Evolutionary conservation across 768 basidiomycete genomes (phyloP), one percentile per base, ranked within the genome.

Genomic region (Termitomyces sp.): DNA sequence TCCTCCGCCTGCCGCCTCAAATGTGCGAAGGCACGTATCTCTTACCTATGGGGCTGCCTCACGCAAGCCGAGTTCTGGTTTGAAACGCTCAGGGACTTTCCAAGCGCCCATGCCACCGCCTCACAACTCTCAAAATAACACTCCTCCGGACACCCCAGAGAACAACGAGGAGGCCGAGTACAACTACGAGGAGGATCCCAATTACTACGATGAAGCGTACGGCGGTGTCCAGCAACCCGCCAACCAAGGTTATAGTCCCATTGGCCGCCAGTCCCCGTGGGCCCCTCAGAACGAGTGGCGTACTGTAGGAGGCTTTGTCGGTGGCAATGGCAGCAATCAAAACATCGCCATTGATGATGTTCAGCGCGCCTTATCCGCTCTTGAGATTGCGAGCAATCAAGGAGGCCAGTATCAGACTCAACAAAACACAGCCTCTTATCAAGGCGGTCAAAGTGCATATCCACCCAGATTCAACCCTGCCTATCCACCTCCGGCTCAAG

Each of bases 11-110:
- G 79, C 82, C n/a, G 81, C 74, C 48, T 82, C 87, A 0, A 82
- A 81, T 50, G 89, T 94, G 30, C 86, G 92, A 43, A 80, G 92
- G 59, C 89, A 93, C 70, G 87, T 88, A 58, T 90, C 88, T 57
- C 80, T 93, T 51, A 93, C 87, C 28, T 85, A 89, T 64, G 86
- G 88, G 32, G 80, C 84, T 18, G 80, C 76, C 50, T 77, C 78
- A 32, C 80, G 84, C 50, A 82, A 84, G 67, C n/a, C 14, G n/a
- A 66, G 76, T 33, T 67, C 80, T 16, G 80, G 82, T 43, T 80
- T 93, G 60, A 89, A 84, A 69, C 87, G 91, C 59, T 83, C 89
- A 28, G 91, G 89, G 26, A 93, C 91, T 12, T 73, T 92, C 12
- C 85, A 88, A 66, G 81, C 84, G 1, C 77, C 83, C 5, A 66